Base-by-base conservation (phyloP, 2,329 filamentous ascomycete species). In the Fusarium verticillioides region DNA sequence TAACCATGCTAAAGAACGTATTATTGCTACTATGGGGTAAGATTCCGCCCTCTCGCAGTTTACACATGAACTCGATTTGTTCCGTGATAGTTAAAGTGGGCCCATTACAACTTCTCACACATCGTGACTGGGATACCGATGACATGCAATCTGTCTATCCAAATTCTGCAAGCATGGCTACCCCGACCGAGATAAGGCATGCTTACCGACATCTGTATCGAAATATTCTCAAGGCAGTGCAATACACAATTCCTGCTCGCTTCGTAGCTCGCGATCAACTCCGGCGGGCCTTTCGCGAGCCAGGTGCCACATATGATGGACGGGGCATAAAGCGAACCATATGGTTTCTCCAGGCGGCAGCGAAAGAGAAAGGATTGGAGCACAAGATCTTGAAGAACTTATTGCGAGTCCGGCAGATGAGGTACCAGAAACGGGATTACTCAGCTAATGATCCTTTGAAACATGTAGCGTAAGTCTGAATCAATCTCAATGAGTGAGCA, bases 161-260 rank as follows among this genome's bases (percentile, higher is more conserved):
- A 59, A 19, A 54, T 58, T 26, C 62, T 43, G 56, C 34, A 61
- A 54, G 34, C 42, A 80, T 79, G 77, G 58, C 71, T 23, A 60
- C 68, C 37, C 77, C 80, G 13, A 69, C 78, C 19, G 83, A 90
- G 36, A 78, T 94, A 58, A 78, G 91, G 43, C 86, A 88, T 74
- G 90, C 92, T 52, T 96, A 96, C 82, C 89, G 94, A 69, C 85
- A 88, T 65, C 85, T 96, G 39, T 92, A 93, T 78, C 90, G 91
- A 59, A 86, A 86, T 11, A 84, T 89, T 23, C 86, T 95, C n/a
- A 89, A 86, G 36, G 94, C 93, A 8, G 89, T 96, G 28, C 90
- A 92, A 72, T 93, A 90, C 83, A 89, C 93, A 19, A 87, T 88
- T 70, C 93, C 93, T 21, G 88, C 90, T 36, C 90, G 93, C 60